phyloP scores from a whole-genome alignment of 192 early-diverging fungal species.

The Physocladia obscura region DNA sequence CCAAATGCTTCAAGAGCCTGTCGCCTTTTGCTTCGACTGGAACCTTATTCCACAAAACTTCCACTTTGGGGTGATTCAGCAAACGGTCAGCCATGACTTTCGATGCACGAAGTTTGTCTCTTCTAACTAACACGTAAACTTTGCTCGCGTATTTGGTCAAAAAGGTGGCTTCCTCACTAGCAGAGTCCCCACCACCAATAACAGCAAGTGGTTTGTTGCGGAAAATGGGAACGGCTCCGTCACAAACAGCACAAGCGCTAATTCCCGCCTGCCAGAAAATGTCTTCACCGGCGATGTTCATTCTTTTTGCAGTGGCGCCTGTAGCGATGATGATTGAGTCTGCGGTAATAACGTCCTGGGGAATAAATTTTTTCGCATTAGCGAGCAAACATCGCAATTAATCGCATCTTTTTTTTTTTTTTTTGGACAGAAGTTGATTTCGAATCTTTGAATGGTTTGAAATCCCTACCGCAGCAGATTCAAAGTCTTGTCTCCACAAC shows the following conservation, averaged over 20 bases:
- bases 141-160: conserved; percentile 95
- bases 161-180: conserved; percentile 89
- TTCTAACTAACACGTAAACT: conserved; percentile 90
- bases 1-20: conserved; percentile 71
- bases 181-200: conserved; percentile 76
- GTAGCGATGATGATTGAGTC: conserved; percentile 91
- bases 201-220: conserved; percentile 92
- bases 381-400: too few relatives aligned
- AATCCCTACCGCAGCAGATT: conserved; percentile 45
- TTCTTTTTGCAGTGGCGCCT: conserved; percentile 96
- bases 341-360: conserved; percentile 67
- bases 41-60: conserved; percentile 85
- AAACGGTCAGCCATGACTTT: conserved; percentile 95
- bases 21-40: conserved; percentile 88
- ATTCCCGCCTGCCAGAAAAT: conserved; percentile 98
- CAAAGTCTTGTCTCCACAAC: conserved; percentile 86
- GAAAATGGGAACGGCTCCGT: conserved; percentile 97
- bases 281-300: conserved; percentile 85
- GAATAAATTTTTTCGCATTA: too few relatives aligned
- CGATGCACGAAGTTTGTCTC: conserved; percentile 93
- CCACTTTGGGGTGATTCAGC: conserved; percentile 83
- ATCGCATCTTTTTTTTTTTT: too few relatives aligned
- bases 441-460: too few relatives aligned
- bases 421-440: too few relatives aligned
- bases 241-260: conserved; percentile 98